Conservation (phyloP, 108 stramenopile species). For the Cafeteria roenbergensis region DNA sequence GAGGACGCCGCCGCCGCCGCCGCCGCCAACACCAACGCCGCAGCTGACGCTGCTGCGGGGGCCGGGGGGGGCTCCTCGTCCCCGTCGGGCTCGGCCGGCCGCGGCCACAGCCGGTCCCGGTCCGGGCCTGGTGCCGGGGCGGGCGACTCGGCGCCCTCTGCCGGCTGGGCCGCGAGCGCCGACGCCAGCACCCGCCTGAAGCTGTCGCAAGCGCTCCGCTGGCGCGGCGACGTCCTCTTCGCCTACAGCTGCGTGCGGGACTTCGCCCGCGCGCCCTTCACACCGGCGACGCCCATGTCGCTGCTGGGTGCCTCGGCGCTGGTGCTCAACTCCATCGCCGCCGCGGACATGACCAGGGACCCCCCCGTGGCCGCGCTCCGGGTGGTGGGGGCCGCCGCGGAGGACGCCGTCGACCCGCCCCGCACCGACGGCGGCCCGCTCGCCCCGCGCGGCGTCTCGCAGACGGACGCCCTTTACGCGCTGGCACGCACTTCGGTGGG, state of each 20-base stretch:
- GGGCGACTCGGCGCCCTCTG: too few species aligned
- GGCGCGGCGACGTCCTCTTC: too few species aligned
- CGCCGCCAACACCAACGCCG: neutral
- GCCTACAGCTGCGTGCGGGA: neutral
- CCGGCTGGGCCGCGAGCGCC: too few species aligned
- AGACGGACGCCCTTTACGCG: conserved; percentile 46
- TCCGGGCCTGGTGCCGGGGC: too few species aligned
- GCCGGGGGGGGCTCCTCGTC: neutral
- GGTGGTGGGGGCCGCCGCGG: too few species aligned
- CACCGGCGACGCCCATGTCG: neutral
- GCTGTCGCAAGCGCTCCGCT: too few species aligned
- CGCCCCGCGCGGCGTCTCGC: conserved; percentile 36
- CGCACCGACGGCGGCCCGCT: too few species aligned
- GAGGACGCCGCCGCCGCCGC: neutral
- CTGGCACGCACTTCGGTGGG: conserved; percentile 44
- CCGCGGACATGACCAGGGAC: neutral
- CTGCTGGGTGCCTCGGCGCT: neutral
- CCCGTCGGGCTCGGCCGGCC: neutral
- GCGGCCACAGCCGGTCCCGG: too few species aligned
- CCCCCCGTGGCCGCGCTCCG: too few species aligned
- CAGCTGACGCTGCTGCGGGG: neutral
- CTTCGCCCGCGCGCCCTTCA: neutral
- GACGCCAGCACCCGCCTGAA: too few species aligned
- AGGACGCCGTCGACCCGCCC: neutral
- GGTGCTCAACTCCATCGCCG: neutral